phyloP scores from a whole-genome alignment of 352 stramenopile genomes.

The Phytophthora megakarya region DNA sequence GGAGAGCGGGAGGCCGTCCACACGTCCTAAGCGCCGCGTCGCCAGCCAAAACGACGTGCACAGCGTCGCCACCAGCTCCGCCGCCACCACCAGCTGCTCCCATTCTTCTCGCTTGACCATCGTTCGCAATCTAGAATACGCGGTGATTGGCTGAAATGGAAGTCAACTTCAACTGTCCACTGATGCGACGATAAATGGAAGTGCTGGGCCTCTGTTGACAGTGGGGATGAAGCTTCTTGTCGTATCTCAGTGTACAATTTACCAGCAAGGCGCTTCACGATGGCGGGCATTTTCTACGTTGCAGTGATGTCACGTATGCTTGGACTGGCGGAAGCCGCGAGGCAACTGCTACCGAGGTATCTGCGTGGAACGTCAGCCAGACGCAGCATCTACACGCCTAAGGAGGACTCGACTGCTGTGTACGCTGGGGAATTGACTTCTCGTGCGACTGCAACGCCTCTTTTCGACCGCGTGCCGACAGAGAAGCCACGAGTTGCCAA shows the following conservation, averaged over 20 bases:
- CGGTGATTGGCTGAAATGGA: slow-evolving; percentile 22
- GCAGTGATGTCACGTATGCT: slow-evolving; percentile 30
- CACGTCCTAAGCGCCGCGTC: slow-evolving; percentile 39
- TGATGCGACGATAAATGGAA: slow-evolving; percentile 1
- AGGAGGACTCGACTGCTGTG: slow-evolving; percentile 9
- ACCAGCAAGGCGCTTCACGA: slow-evolving; percentile 5
- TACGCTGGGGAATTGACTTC: slow-evolving; percentile 17
- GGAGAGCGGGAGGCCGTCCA: slow-evolving; percentile 41
- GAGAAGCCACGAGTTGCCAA: neutral
- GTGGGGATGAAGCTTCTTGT: neutral
- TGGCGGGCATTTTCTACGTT: slow-evolving; percentile 30
- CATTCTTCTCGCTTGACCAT: slow-evolving; percentile 45
- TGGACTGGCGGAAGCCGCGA: slow-evolving; percentile 9
- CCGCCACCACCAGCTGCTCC: slow-evolving; percentile 55
- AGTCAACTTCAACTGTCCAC: slow-evolving; percentile 12
- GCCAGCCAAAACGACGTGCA: slow-evolving; percentile 54
- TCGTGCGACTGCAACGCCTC: slow-evolving; percentile 1
- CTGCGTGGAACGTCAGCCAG: slow-evolving; percentile 5
- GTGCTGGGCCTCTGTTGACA: slow-evolving; percentile 2
- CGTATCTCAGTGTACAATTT: slow-evolving; percentile 31
- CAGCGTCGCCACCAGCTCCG: slow-evolving; percentile 52
- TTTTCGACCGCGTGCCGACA: neutral
- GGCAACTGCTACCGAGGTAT: slow-evolving; percentile 15
- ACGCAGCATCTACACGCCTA: slow-evolving; percentile 29
- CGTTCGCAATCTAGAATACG: neutral